Percentiles rank a stretch among this genome's conserved stretches.
phyloP scores from a whole-genome alignment of 2,329 filamentous ascomycete species.

The Phoma herbarum region DNA sequence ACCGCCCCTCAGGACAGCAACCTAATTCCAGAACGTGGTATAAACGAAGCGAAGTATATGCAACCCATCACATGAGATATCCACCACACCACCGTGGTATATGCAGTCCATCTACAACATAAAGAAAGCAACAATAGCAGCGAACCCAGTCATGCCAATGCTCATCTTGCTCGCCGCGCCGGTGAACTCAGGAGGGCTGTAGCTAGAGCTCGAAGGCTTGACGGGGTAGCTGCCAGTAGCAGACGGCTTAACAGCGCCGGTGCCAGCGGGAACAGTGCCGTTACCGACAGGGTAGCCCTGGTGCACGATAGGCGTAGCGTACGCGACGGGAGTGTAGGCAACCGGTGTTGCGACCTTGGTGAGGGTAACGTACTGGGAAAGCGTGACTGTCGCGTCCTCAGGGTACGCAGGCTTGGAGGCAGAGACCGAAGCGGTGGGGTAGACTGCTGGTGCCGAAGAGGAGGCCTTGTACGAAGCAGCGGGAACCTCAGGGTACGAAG shows the following conservation, averaged over 20 bases:
- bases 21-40: conserved; percentile 7
- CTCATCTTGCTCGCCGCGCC: conserved; percentile 38
- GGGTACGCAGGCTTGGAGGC: conserved; percentile 4
- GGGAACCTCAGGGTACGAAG: conserved; percentile 19
- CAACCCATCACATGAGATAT: not conserved
- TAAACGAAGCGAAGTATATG: conserved; percentile 10
- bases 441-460: not conserved
- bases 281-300: conserved; percentile 19
- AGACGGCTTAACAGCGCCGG: conserved; percentile 14
- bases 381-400: conserved; percentile 21
- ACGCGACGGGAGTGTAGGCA: conserved; percentile 22
- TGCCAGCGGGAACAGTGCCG: conserved; percentile 23
- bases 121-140: conserved; percentile 33
- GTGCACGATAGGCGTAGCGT: conserved; percentile 13
- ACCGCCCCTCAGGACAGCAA: conserved; percentile 7
- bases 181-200: conserved; percentile 31
- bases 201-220: conserved; percentile 18
- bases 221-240: conserved; percentile 19
- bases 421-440: conserved; percentile 7
- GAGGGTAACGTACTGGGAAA: conserved; percentile 26
- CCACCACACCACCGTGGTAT: not conserved
- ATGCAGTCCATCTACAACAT: conserved; percentile 29
- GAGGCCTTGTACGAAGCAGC: conserved; percentile 13
- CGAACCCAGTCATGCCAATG: conserved; percentile 31
- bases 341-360: conserved; percentile 33